phyloP scores from a whole-genome alignment of 805 yeast genomes.

The Wickerhamiella azyma region DNA sequence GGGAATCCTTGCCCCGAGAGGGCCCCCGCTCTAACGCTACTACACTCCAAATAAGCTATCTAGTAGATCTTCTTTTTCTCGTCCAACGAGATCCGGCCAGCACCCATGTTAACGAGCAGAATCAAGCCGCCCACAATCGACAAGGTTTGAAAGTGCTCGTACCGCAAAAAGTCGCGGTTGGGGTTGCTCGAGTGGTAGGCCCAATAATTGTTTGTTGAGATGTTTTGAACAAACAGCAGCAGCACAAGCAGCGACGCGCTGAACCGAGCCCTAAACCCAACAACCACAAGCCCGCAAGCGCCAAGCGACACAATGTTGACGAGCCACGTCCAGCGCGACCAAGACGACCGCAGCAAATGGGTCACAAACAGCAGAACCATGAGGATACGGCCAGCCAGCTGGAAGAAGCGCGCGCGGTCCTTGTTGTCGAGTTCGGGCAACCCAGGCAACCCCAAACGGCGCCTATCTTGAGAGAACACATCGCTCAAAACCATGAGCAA shows the following conservation, averaged over 20 bases:
- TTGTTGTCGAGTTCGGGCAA: conserved; percentile 55
- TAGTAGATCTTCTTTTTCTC: conserved; percentile 89
- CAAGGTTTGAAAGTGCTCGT: conserved; percentile 88
- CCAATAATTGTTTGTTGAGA: conserved; percentile 84
- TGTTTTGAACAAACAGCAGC: conserved; percentile 60
- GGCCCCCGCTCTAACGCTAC: too few relatives aligned
- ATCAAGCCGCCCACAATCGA: conserved; percentile 90
- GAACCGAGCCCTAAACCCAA: conserved; percentile 87
- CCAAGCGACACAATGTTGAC: conserved; percentile 56
- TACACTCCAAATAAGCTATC: background rate
- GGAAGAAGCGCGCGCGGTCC: conserved; percentile 64
- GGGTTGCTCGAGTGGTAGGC: conserved; percentile 52
- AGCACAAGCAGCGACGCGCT: conserved; percentile 59
- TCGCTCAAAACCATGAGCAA: conserved; percentile 76
- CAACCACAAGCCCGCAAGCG: conserved; percentile 62
- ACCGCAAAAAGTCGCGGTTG: conserved; percentile 75
- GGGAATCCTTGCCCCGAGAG: background rate
- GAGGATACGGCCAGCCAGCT: conserved; percentile 78
- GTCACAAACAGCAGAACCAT: conserved; percentile 75
- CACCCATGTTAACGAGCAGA: conserved; percentile 87
- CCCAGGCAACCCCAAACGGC: conserved; percentile 57
- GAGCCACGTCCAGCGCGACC: conserved; percentile 52
- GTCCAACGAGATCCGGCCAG: conserved; percentile 85
- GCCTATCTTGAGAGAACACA: conserved; percentile 63
- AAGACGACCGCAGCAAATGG: conserved; percentile 54